Evolutionary conservation across 108 stramenopile genomes (phyloP), one percentile per base, ranked within the genome.

Genomic region (Stephanodiscus triporus): DNA sequence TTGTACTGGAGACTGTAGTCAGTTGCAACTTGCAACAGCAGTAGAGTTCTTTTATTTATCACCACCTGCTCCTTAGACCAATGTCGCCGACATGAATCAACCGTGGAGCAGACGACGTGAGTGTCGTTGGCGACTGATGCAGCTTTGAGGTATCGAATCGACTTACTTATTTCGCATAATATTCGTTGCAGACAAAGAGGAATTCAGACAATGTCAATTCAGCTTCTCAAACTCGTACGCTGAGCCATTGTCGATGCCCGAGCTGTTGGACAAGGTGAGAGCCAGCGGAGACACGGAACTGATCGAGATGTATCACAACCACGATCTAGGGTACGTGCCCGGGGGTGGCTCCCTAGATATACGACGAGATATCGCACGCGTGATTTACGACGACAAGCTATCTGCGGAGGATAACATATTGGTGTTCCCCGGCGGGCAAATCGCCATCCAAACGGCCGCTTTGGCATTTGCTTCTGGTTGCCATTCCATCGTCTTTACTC

Each of bases 161-260:
- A 8, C 43, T 27, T 19, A 1, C 40, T 64, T 17, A 10, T 11
- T 6, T 30, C 22, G 23, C 6, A 0, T 8, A 7, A 8, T 26
- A 23, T 36, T 22, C 23, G 37, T 5, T 5, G 6, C 53, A 69
- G 68, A 93, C 89, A 93, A 93, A 55, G 73, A 32, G n/a, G 86
- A 85, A 10, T 84, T 86, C 63, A 79, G 83, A 50, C 78, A 81
- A 6, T 74, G 81, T 20, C 45, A 72, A 61, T 89, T 67, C 73
- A 88, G 72, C 68, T 82, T 93, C 19, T 93, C 92, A 42, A 93
- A 90, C 57, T 93, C 92, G 40, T 93, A 86, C 78, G 87, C 92
- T 2, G 62, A 90, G 40, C 89, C 92, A 2, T 49, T 89, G 34
- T 82, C 87, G 8, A 71, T 72, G 30, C 54, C 76, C 10, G 89